A percentile compares a stretch with the other conserved stretches of the same genome.
Evolutionary conservation across 257 asterid genomes (phyloP).

Genomic region (Rauvolfia tetraphylla): DNA sequence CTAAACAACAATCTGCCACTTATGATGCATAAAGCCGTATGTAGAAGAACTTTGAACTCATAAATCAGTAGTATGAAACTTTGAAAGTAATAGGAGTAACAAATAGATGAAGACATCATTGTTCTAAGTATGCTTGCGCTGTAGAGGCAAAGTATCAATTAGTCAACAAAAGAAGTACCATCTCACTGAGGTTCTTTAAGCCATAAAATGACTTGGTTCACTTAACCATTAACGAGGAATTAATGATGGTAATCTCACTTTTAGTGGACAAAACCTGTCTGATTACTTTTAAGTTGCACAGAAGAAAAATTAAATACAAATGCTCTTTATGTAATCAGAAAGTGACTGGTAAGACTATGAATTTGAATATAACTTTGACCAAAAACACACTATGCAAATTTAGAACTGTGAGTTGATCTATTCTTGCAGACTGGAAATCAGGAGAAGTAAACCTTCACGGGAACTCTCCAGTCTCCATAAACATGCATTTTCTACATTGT

Average conservation of each 20-base stretch:
- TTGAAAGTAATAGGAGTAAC: neutral
- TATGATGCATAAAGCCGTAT: neutral
- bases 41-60: neutral
- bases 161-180: neutral
- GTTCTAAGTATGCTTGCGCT: neutral
- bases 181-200: neutral
- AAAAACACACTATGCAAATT: neutral
- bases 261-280: neutral
- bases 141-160: neutral
- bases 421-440: neutral
- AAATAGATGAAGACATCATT: neutral
- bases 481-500: neutral
- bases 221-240: neutral
- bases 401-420: neutral
- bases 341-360: conserved; percentile 4
- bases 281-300: neutral
- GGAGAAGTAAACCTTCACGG: neutral
- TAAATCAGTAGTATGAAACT: neutral
- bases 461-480: neutral
- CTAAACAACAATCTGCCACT: neutral
- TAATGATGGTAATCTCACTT: neutral
- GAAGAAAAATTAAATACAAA: conserved; percentile 7
- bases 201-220: conserved; percentile 16
- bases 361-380: conserved; percentile 16
- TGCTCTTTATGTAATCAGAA: neutral